Conservation (phyloP, 768 basidiomycete species). For the Boletus rufocinnamomeus region DNA sequence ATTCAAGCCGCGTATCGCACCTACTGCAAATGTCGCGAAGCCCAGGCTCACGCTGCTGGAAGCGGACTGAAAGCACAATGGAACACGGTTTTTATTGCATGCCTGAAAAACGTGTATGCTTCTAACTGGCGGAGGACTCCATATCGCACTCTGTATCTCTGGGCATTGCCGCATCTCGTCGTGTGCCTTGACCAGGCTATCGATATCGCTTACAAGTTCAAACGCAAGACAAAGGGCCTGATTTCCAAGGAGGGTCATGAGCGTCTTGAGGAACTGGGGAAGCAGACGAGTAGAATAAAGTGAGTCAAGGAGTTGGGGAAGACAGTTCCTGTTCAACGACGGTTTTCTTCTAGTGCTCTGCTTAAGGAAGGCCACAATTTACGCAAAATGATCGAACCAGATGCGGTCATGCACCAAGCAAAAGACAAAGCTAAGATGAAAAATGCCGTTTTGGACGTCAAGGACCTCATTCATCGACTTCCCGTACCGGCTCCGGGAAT, state of each 20-base stretch:
- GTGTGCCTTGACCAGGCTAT: conserved; percentile 42
- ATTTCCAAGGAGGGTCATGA: conserved; percentile 34
- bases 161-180: conserved; percentile 43
- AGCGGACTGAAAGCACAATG: conserved; percentile 25
- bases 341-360: conserved; percentile 20
- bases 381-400: conserved; percentile 36
- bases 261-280: conserved; percentile 37
- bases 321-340: not conserved
- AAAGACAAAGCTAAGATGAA: conserved; percentile 32
- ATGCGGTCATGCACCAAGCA: conserved; percentile 30
- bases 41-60: conserved; percentile 10
- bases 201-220: conserved; percentile 27
- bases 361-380: conserved; percentile 31
- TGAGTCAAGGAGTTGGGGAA: conserved; percentile 21
- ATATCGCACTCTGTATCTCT: conserved; percentile 41
- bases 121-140: conserved; percentile 31
- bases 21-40: conserved; percentile 5
- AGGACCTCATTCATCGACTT: conserved; percentile 30
- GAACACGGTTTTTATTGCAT: conserved; percentile 31
- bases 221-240: conserved; percentile 35
- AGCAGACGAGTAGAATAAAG: conserved; percentile 35
- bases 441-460: conserved; percentile 27
- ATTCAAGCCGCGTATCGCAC: conserved; percentile 26
- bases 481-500: conserved; percentile 25
- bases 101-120: conserved; percentile 27